These are phyloP conservation scores for Ceratocystis destructans DNA, from an alignment of 2,329 filamentous ascomycete genomes.

Conservation along the genomic window DNA sequence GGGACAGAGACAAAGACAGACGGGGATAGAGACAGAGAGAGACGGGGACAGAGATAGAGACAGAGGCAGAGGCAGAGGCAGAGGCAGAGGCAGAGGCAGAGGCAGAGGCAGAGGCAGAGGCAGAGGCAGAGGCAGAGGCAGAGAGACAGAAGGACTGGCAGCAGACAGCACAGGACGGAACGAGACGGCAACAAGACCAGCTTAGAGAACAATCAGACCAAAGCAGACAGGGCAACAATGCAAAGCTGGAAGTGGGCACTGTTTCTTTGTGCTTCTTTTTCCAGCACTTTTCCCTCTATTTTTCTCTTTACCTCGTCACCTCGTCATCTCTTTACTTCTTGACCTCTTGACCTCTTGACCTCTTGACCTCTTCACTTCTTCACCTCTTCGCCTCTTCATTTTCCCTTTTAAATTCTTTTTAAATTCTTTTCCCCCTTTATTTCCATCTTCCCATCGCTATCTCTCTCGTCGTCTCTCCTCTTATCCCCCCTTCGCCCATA, in stretches of 20 bases:
- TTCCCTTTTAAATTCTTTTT: conserved; percentile 11
- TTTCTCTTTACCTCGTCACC: not conserved
- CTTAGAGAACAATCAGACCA: not conserved
- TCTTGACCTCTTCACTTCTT: not conserved
- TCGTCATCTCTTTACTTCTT: no score
- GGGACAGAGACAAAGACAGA: no score
- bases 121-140: not conserved
- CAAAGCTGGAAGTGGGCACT: no score
- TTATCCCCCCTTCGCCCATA: not conserved
- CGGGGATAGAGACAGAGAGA: no score
- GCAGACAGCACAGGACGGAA: not conserved
- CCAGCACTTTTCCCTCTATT: not conserved
- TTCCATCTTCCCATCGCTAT: not conserved
- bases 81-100: no score
- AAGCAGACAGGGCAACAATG: not conserved
- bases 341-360: no score
- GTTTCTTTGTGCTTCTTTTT: no score
- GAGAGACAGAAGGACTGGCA: not conserved
- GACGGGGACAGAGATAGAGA: no score
- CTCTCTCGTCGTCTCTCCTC: not conserved
- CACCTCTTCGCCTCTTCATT: not conserved
- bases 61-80: no score
- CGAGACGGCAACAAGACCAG: not conserved
- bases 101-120: no score
- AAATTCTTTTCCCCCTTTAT: not conserved